Evolutionary conservation across 73 alveolate genomes (phyloP).

Genomic region (Symbiodinium pilosum): DNA sequence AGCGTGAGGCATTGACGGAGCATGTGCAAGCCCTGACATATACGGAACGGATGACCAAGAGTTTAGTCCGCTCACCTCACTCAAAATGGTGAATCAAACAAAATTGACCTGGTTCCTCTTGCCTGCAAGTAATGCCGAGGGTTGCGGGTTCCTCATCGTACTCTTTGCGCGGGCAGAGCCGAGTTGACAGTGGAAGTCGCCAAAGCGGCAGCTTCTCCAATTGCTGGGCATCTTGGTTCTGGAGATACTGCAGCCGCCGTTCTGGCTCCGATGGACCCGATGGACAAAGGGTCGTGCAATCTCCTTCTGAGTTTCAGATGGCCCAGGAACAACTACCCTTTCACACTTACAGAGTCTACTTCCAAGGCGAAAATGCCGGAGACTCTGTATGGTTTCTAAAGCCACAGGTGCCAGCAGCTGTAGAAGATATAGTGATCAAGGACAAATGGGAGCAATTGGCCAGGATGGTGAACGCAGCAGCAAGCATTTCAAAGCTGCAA

Average conservation of each 20-base stretch:
- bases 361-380: slow-evolving; percentile 40
- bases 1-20: too few species aligned
- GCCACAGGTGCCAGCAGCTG: slow-evolving; percentile 14
- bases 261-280: background rate
- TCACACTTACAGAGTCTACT: slow-evolving; percentile 42
- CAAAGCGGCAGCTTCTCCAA: background rate
- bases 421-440: slow-evolving; percentile 20
- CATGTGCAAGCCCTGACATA: too few species aligned
- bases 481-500: background rate
- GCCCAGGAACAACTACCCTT: slow-evolving; percentile 53
- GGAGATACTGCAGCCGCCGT: slow-evolving; percentile 7
- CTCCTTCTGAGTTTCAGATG: slow-evolving; percentile 18
- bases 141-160: background rate
- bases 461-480: slow-evolving; percentile 18
- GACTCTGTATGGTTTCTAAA: slow-evolving; percentile 13
- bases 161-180: background rate
- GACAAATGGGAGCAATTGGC: slow-evolving; percentile 60
- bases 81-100: background rate
- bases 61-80: background rate
- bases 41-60: too few species aligned
- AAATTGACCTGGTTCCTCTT: background rate
- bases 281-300: background rate
- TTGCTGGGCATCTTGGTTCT: background rate
- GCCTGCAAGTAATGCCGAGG: background rate
- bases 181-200: background rate